Evolutionary conservation across 352 stramenopile species (phyloP).

Genomic region (Phytopythium vexans): DNA sequence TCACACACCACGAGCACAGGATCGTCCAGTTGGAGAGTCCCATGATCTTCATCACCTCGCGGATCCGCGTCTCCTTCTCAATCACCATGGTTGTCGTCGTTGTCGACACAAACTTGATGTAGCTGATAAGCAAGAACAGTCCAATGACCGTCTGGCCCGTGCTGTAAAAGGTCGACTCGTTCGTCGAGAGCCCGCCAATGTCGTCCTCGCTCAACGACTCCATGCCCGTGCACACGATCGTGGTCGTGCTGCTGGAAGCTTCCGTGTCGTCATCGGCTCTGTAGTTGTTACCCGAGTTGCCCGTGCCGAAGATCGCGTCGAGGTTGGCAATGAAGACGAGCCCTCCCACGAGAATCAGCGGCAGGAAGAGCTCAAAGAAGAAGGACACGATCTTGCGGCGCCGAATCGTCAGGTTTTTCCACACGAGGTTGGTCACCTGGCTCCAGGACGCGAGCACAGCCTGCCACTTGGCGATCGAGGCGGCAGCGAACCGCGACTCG

Average conservation of each 20-base stretch:
- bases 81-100: constrained; percentile 72
- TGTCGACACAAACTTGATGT: constrained; percentile 68
- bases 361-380: constrained; percentile 59
- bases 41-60: constrained; percentile 86
- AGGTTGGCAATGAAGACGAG: constrained; percentile 66
- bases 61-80: constrained; percentile 65
- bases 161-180: constrained; percentile 59
- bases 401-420: constrained; percentile 67
- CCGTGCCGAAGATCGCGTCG: constrained; percentile 37
- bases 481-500: constrained; percentile 21
- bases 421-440: constrained; percentile 62
- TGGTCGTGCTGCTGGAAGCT: constrained; percentile 8
- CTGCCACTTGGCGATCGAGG: constrained; percentile 20
- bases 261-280: constrained; percentile 8
- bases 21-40: constrained; percentile 60
- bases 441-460: constrained; percentile 29
- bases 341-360: constrained; percentile 39
- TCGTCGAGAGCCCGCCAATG: constrained; percentile 27
- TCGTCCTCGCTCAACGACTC: constrained; percentile 16
- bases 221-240: constrained; percentile 38
- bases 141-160: constrained; percentile 61
- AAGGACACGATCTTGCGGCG: constrained; percentile 41
- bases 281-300: constrained; percentile 8
- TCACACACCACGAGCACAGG: constrained; percentile 59
- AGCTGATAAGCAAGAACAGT: constrained; percentile 50